Evolutionary conservation across 1,284 basidiomycete genomes (phyloP).

Genomic region (Cutaneotrichosporon dermatis): DNA sequence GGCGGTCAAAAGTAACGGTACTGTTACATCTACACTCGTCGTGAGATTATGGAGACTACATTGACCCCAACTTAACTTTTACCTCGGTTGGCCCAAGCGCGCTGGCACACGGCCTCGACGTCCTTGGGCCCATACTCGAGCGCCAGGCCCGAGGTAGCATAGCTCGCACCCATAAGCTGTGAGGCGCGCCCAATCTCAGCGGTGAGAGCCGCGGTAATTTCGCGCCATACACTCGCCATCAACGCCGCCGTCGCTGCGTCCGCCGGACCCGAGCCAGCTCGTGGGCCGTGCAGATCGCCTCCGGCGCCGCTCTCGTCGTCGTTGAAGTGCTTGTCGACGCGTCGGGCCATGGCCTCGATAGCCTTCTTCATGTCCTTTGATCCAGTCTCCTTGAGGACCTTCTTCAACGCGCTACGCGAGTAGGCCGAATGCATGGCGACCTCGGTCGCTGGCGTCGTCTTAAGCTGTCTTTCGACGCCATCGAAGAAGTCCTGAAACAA

Average conservation of each 20-base stretch:
- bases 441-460: conserved; percentile 68
- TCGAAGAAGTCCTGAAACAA: conserved; percentile 80
- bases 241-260: conserved; percentile 57
- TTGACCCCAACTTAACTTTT: too few species aligned
- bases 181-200: conserved; percentile 66
- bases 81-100: neutral
- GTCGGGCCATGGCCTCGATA: conserved; percentile 78
- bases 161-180: conserved; percentile 69
- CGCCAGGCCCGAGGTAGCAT: conserved; percentile 62
- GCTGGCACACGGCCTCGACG: conserved; percentile 64
- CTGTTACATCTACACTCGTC: too few species aligned
- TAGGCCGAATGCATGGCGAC: conserved; percentile 72
- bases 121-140: conserved; percentile 73
- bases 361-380: conserved; percentile 79
- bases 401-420: conserved; percentile 71
- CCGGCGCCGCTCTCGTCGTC: conserved; percentile 32
- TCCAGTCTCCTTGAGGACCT: conserved; percentile 77
- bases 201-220: conserved; percentile 74
- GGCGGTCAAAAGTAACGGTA: too few species aligned
- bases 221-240: conserved; percentile 77
- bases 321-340: conserved; percentile 90
- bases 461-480: conserved; percentile 77
- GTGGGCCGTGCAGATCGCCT: neutral
- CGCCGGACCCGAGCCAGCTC: neutral
- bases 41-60: too few species aligned